Evolutionary conservation across 257 asterid species (phyloP).

Genomic region (Solanum microdontum): DNA sequence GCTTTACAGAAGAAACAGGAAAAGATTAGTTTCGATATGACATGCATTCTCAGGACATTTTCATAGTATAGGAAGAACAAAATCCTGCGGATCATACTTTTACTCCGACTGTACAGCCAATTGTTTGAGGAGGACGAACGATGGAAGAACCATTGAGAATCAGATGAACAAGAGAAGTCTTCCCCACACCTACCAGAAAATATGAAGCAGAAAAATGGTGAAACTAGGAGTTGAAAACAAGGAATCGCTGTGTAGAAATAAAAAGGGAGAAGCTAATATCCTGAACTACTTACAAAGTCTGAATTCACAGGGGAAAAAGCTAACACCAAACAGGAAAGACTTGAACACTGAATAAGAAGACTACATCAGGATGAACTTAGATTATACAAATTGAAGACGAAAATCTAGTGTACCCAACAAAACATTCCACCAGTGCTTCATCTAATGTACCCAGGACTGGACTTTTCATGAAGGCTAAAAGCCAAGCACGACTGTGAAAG

Average conservation of each 20-base stretch:
- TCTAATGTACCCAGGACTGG: background rate
- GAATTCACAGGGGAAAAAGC: background rate
- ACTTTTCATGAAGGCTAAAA: background rate
- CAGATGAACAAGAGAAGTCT: conserved; percentile 90
- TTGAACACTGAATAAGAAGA: background rate
- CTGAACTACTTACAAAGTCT: background rate
- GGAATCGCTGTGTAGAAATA: background rate
- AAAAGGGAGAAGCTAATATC: background rate
- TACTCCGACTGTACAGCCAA: conserved; percentile 71
- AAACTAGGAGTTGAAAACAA: background rate
- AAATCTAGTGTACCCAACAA: background rate
- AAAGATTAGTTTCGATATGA: background rate
- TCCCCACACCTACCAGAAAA: conserved; percentile 66
- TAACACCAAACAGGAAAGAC: background rate
- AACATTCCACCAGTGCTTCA: background rate
- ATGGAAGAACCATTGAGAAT: conserved; percentile 73
- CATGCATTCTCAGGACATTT: background rate
- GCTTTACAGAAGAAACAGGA: conserved; percentile 35
- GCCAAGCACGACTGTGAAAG: background rate
- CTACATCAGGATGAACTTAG: background rate
- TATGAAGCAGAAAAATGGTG: background rate
- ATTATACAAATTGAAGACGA: background rate
- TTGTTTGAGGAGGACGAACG: conserved; percentile 78
- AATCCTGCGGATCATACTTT: conserved; percentile 36
- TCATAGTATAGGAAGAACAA: conserved; percentile 1